Evolutionary conservation across 2,329 filamentous ascomycete genomes (phyloP), one percentile per base, ranked within the genome.

Genomic region (Epichloe festucae): DNA sequence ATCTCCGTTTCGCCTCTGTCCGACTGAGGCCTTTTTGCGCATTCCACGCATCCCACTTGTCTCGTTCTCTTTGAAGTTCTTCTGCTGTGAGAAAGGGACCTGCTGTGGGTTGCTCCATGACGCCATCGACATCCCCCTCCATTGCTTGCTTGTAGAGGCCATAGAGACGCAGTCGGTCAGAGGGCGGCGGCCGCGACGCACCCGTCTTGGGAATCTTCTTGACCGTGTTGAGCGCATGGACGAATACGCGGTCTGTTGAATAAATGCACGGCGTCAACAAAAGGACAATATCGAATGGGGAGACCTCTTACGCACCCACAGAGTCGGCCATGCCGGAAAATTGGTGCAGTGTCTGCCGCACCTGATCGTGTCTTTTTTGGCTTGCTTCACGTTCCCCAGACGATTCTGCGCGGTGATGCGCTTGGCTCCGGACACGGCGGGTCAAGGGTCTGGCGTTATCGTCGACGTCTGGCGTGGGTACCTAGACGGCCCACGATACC

Each of bases 141-240:
- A 97, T 97, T 56, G 89, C 89, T 70, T 98, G 93, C 67, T 98
- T 98, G 74, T 98, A 98, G 58, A 98, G 78, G 57, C 93, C 93
- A 84, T 98, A 98, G 55, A 98, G 85, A 53, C 87, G 86, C 60
- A 98, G 76, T 53, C 93, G 85, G 63, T 94, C 90, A 55, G 78
- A 74, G 2, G 89, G 81, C 46, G 93, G 93, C 45, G 93, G 93
- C 56, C 93, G 85, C 56, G 88, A 82, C 49, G 89, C 89, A 56
- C 93, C 91, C 17, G 90, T 95, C 64, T 93, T 91, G 60, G 87
- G 87, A 60, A 98, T 94, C 71, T 94, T 94, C 71, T 96, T 96
- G 62, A 98, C 91, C 23, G 93, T 97, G 72, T 95, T 96, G 69
- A 98, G 85, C 58, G 93, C 93, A 80, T 98, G 91, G 67, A 94